Conservation (phyloP, 371 early-diverging fungal species). For the Lichtheimia ornata region DNA sequence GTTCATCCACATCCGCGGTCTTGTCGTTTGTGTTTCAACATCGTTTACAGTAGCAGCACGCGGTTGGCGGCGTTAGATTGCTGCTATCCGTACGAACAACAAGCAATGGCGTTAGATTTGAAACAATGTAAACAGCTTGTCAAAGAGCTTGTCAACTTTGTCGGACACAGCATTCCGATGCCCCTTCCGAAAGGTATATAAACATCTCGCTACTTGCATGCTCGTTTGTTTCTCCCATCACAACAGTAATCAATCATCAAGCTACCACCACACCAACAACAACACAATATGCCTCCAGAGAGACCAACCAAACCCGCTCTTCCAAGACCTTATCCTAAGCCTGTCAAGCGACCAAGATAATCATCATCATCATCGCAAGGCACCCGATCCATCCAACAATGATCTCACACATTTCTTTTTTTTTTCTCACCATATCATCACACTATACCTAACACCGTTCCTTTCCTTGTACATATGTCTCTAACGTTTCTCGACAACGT, state of each 20-base stretch:
- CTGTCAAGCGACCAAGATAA: slow-evolving; percentile 26
- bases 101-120: too few relatives aligned
- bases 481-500: too few relatives aligned
- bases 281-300: slow-evolving; percentile 28
- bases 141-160: slow-evolving; percentile 8
- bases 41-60: too few relatives aligned
- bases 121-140: slow-evolving; percentile 4
- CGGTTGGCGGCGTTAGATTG: too few relatives aligned
- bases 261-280: background rate
- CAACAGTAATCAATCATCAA: slow-evolving; percentile 2
- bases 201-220: slow-evolving; percentile 1
- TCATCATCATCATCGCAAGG: background rate
- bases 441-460: background rate
- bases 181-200: slow-evolving; percentile 6
- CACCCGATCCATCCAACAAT: background rate
- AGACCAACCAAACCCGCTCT: slow-evolving; percentile 33
- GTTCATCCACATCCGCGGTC: too few relatives aligned
- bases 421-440: background rate
- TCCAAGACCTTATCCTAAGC: slow-evolving; percentile 29
- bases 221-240: background rate
- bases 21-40: too few relatives aligned
- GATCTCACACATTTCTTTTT: background rate
- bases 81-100: slow-evolving; percentile 9
- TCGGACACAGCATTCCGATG: slow-evolving; percentile 1
- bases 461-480: slow-evolving; percentile 1